Evolutionary conservation across 1,139 yeast species (phyloP).

Genomic region (Pichia sp.): DNA sequence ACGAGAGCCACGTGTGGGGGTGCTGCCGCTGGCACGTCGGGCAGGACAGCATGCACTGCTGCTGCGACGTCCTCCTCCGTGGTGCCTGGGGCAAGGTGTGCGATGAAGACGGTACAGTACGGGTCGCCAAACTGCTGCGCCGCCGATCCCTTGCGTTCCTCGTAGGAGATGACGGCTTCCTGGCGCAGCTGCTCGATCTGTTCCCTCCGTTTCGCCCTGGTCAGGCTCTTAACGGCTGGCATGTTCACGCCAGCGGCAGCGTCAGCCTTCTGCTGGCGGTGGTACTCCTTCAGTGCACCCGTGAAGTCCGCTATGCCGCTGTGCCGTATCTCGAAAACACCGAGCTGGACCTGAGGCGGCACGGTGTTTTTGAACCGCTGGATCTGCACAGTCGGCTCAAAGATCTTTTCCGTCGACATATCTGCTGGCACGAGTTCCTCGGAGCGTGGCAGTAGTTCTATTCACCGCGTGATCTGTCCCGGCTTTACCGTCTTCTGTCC

Average conservation of each 20-base stretch:
- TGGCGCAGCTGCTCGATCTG: constrained; percentile 2
- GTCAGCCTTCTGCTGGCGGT: not conserved
- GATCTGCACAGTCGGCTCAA: constrained; percentile 3
- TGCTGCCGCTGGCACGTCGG: not conserved
- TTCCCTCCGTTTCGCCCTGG: not conserved
- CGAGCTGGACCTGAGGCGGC: constrained; percentile 5
- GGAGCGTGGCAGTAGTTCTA: no score
- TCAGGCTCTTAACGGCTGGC: not conserved
- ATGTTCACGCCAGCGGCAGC: not conserved
- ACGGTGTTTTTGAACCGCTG: constrained; percentile 6
- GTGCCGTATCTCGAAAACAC: not conserved
- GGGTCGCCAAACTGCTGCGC: constrained; percentile 54
- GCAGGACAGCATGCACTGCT: not conserved
- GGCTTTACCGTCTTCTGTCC: not conserved
- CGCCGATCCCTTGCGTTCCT: not conserved
- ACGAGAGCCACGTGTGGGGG: not conserved
- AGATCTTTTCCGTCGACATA: not conserved
- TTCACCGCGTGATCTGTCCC: not conserved
- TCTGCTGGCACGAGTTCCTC: no score
- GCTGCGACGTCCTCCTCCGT: constrained; percentile 65
- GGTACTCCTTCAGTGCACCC: not conserved
- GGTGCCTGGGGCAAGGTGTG: constrained; percentile 30
- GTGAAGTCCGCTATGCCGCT: constrained; percentile 2
- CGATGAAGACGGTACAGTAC: constrained; percentile 69
- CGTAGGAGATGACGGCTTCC: constrained; percentile 8